Conservation (phyloP, 805 yeast genomes). For the Schizosaccharomyces octosporus region DNA sequence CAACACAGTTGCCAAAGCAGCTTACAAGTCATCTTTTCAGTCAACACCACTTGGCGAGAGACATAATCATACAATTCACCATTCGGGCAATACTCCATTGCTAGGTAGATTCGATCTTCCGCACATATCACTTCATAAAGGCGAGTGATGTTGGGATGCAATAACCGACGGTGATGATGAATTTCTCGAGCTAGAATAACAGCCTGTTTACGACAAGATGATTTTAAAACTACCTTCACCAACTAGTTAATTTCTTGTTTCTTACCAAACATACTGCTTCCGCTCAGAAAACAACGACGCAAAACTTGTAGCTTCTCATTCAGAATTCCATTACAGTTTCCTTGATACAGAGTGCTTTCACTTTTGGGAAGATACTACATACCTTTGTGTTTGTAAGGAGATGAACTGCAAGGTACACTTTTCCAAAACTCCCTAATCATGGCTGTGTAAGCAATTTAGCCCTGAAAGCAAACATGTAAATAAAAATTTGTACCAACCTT, state of each 20-base stretch:
- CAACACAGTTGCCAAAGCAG: constrained; percentile 30
- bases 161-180: constrained; percentile 62
- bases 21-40: constrained; percentile 19
- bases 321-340: background rate
- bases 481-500: constrained; percentile 23
- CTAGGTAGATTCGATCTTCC: constrained; percentile 64
- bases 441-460: background rate
- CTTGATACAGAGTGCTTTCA: background rate
- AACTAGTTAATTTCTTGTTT: background rate
- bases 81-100: constrained; percentile 61
- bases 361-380: background rate
- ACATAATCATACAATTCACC: constrained; percentile 17
- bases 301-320: background rate
- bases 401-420: constrained; percentile 67
- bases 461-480: background rate
- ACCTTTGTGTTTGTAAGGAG: constrained; percentile 42
- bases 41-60: constrained; percentile 12
- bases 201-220: constrained; percentile 42
- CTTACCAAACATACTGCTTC: no score
- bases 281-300: no score
- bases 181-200: constrained; percentile 78
- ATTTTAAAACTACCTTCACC: constrained; percentile 48
- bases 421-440: constrained; percentile 39
- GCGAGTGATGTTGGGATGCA: constrained; percentile 61
- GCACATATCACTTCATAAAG: constrained; percentile 69